Evolutionary conservation across 2,329 filamentous ascomycete species (phyloP).

Genomic region (Graphilbum sp.): DNA sequence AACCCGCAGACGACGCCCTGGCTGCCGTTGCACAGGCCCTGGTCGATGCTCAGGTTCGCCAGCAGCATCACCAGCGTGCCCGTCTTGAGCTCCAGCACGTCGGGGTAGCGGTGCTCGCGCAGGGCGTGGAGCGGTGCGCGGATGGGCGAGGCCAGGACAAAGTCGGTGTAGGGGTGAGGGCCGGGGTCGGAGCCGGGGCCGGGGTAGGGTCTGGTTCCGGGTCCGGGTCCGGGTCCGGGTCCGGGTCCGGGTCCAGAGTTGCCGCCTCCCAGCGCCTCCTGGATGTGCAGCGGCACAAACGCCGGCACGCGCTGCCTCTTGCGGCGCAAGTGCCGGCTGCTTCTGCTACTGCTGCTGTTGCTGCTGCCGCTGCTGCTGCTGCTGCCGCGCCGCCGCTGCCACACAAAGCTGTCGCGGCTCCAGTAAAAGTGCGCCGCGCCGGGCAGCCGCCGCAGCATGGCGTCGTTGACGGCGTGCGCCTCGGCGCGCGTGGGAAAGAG

Average conservation of each 20-base stretch:
- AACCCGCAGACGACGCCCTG: slow-evolving; percentile 29
- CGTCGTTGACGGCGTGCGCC: slow-evolving; percentile 19
- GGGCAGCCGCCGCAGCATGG: slow-evolving; percentile 17
- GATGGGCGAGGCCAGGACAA: background rate
- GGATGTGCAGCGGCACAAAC: background rate
- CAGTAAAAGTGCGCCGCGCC: slow-evolving; percentile 11
- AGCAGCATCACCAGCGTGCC: slow-evolving; percentile 37
- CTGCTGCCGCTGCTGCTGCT: too few relatives aligned
- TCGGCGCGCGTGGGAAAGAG: slow-evolving; percentile 26
- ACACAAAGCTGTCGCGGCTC: slow-evolving; percentile 24
- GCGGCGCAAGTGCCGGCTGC: slow-evolving; percentile 12
- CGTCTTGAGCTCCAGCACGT: slow-evolving; percentile 26
- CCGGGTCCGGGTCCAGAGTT: background rate
- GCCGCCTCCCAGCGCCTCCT: background rate
- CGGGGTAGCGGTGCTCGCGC: slow-evolving; percentile 29
- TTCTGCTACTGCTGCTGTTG: too few relatives aligned
- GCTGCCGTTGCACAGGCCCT: slow-evolving; percentile 29
- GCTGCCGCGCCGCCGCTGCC: slow-evolving; percentile 13
- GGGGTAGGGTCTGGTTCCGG: background rate
- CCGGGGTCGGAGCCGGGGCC: too few relatives aligned
- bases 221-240: background rate
- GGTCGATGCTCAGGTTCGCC: slow-evolving; percentile 26
- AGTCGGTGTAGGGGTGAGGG: background rate
- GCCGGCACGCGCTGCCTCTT: slow-evolving; percentile 9
- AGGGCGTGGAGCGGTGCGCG: slow-evolving; percentile 18